Evolutionary conservation across 1,139 yeast species (phyloP), one percentile per base, ranked within the genome.

Genomic region (Yamadazyma spencermartinsiae): DNA sequence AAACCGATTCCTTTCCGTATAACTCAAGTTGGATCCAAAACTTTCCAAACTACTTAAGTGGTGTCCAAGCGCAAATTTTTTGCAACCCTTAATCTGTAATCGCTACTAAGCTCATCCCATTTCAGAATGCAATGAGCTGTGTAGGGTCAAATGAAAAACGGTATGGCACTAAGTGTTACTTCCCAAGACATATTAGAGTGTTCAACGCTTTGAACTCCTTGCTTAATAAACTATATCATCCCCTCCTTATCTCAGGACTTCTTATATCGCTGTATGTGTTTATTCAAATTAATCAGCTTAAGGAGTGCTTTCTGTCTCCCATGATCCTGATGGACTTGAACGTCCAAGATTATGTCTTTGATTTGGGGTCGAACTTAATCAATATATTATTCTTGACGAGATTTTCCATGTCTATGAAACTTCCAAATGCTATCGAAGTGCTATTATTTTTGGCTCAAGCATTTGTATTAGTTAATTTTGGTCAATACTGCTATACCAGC

Each of bases 401-500:
- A 40, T 40, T 34, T 44, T 40, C 19, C 19, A 11, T 16, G 6
- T 28, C 20, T 11, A 15, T 28, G 4, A 28, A 11, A 16, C 16
- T 28, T 12, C 31, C 31, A 3, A 6, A 4, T 15, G 16, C 16
- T 7, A 28, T 25, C n/a, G 27, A 35, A 11, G 36, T 17, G 27
- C 25, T 16, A 4, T 21, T 32, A 9, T 31, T 21, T 28, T 1
- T 27, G 9, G 15, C 8, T 31, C 20, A 26, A 12, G 63, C 57
- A 37, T n/a, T 37, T 12, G 17, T 39, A 3, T 44, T 58, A 7
- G 50, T 55, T 29, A 34, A 5, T 7, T 28, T 28, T 12, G 16
- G n/a, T 16, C n/a, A 28, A 16, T 14, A 5, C 5, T 28, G 16
- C n/a, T 28, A 6, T 16, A 10, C n/a, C 16, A 28, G 12, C n/a